Base-by-base conservation (phyloP, 768 basidiomycete species). In the Kwoniella europaea region DNA sequence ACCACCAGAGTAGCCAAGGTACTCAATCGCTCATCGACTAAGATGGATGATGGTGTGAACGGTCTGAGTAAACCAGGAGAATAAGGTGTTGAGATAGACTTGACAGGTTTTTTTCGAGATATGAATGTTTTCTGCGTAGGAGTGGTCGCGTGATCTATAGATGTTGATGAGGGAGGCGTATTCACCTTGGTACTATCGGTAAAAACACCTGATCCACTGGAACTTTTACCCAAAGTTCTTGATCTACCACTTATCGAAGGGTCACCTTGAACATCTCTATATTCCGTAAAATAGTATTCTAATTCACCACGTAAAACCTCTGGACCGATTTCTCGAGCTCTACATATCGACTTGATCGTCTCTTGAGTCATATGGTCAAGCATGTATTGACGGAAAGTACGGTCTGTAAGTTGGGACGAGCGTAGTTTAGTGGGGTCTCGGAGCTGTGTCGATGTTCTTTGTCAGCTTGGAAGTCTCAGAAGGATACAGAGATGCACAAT, bases 371-470 rank as follows among this genome's bases (percentile, higher is more conserved):
- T 76, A 52, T 81, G 65, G 60, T 81, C 80, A 7, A 76, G 63
- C 52, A 81, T 67, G 63, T 81, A 81, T 61, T 73, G 76, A 5
- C 75, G 72, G 74, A 77, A 81, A 22, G 80, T 81, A 4, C 60
- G 55, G 13, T 79, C 78, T n/a, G 74, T 76, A 4, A 81, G 60
- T 50, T 79, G 76, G 5, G 68, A 72, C 10, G 74, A 69, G 42
- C 74, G 71, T 1, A 81, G 62, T 43, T 71, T 68, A 3, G 55
- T 57, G n/a, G 78, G 78, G 29, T 74, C 74, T 15, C 78, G 73
- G n/a, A 81, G 74, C 78, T 81, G 57, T 35, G 35, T 35, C 3
- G 35, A 35, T 35, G 35, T 6, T 35, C 0, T 35, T 35, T 7
- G 35, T 35, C 35, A 35, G 35, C 35, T 5, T 35, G 35, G 1